Percentiles rank a stretch among this genome's conserved stretches.
phyloP scores from a whole-genome alignment of 139 green algal species.

The Micromonas commoda region DNA sequence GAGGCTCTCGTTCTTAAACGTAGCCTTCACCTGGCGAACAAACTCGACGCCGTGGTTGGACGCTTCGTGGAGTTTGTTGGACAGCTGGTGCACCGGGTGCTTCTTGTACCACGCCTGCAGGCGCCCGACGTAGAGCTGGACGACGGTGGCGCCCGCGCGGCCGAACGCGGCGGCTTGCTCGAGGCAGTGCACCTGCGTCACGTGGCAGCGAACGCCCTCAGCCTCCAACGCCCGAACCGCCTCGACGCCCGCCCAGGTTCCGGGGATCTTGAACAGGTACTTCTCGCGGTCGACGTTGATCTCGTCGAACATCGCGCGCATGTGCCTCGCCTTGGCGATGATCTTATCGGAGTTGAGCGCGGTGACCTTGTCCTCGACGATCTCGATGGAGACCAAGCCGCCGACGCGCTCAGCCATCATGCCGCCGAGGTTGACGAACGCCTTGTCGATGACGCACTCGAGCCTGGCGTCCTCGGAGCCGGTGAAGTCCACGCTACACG shows the following conservation, averaged over 20 bases:
- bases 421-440: constrained; percentile 29
- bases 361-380: constrained; percentile 3
- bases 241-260: constrained; percentile 31
- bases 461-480: neutral
- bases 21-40: neutral
- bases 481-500: neutral
- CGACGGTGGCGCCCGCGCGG: constrained; percentile 20
- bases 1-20: no score
- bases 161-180: constrained; percentile 21
- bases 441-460: constrained; percentile 24
- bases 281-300: constrained; percentile 19
- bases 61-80: neutral
- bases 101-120: constrained; percentile 32
- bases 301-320: constrained; percentile 19
- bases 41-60: neutral
- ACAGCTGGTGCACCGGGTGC: neutral
- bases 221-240: constrained; percentile 22
- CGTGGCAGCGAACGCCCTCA: constrained; percentile 29
- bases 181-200: constrained; percentile 27
- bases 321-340: constrained; percentile 8
- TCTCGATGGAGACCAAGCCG: constrained; percentile 20
- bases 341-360: constrained; percentile 24
- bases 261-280: constrained; percentile 34
- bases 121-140: constrained; percentile 29
- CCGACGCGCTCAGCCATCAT: constrained; percentile 23